Evolutionary conservation across 768 basidiomycete genomes (phyloP).

Genomic region (Asterophora parasitica): DNA sequence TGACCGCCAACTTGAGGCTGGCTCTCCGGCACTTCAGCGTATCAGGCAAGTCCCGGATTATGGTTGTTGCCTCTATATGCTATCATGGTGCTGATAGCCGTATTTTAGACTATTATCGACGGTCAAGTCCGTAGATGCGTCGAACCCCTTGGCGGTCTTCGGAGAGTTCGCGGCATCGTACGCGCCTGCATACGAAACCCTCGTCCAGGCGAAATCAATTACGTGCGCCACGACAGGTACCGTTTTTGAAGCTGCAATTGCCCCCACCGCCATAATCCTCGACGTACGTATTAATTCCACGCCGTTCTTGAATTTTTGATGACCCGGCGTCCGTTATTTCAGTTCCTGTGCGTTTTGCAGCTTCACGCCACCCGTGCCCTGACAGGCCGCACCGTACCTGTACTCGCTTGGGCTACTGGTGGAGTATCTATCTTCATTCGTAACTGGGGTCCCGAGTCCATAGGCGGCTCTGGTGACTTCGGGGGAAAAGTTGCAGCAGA

Average conservation of each 20-base stretch:
- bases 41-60: too few species aligned
- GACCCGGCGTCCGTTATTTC: background rate
- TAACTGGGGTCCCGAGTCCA: constrained; percentile 15
- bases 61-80: too few species aligned
- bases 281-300: constrained; percentile 6
- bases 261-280: constrained; percentile 9
- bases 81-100: too few species aligned
- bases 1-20: constrained; percentile 3
- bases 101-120: too few species aligned
- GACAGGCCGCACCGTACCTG: constrained; percentile 13
- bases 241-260: constrained; percentile 7
- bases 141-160: background rate
- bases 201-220: constrained; percentile 1
- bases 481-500: constrained; percentile 11
- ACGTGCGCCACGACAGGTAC: constrained; percentile 8
- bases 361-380: constrained; percentile 11
- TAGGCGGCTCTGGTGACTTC: constrained; percentile 18
- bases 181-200: constrained; percentile 7
- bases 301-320: background rate
- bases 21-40: background rate
- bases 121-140: constrained; percentile 5
- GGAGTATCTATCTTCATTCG: constrained; percentile 9
- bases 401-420: constrained; percentile 14
- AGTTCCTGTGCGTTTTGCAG: constrained; percentile 10
- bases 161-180: constrained; percentile 3